A percentile compares a stretch with the other conserved stretches of the same genome.
Conservation (phyloP, 2,329 filamentous ascomycete genomes). For the Blumeriella jaapii region DNA sequence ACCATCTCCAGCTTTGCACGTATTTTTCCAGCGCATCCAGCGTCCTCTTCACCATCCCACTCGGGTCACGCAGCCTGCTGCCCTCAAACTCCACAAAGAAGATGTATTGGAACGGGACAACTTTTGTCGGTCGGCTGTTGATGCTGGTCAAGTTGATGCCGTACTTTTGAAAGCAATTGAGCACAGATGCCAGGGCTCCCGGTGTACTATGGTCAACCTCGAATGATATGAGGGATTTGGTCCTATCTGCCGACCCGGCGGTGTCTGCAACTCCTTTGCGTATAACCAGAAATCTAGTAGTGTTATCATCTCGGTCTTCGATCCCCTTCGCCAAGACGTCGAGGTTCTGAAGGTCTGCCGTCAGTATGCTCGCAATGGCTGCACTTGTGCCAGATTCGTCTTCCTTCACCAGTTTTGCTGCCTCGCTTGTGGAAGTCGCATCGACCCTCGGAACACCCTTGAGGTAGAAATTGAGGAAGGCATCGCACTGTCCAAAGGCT, state of each 20-base stretch:
- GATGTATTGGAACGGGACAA: slow-evolving; percentile 74
- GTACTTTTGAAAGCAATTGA: slow-evolving; percentile 64
- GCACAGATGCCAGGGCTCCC: slow-evolving; percentile 71
- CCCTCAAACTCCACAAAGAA: slow-evolving; percentile 89
- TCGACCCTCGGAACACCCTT: slow-evolving; percentile 70
- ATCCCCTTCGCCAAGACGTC: slow-evolving; percentile 58
- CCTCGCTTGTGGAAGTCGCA: slow-evolving; percentile 73
- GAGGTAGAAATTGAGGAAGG: slow-evolving; percentile 59
- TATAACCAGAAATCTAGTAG: slow-evolving; percentile 68
- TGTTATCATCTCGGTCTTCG: slow-evolving; percentile 65
- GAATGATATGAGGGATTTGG: slow-evolving; percentile 73
- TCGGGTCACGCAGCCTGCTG: slow-evolving; percentile 39
- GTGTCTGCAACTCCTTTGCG: slow-evolving; percentile 20
- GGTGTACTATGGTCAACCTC: slow-evolving; percentile 66
- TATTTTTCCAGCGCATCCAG: slow-evolving; percentile 45
- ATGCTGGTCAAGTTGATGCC: slow-evolving; percentile 76
- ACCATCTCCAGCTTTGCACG: slow-evolving; percentile 53
- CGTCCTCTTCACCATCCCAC: slow-evolving; percentile 47
- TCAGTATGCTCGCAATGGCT: slow-evolving; percentile 67
- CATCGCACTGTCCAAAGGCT: slow-evolving; percentile 82
- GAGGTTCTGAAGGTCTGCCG: slow-evolving; percentile 56
- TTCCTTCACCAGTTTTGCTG: slow-evolving; percentile 63
- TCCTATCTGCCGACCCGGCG: slow-evolving; percentile 18
- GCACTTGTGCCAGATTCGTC: slow-evolving; percentile 50
- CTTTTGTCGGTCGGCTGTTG: slow-evolving; percentile 69